These are phyloP conservation scores for Kalmanozyma brasiliensis DNA, from an alignment of 1,284 basidiomycete species.

Conservation along the genomic window DNA sequence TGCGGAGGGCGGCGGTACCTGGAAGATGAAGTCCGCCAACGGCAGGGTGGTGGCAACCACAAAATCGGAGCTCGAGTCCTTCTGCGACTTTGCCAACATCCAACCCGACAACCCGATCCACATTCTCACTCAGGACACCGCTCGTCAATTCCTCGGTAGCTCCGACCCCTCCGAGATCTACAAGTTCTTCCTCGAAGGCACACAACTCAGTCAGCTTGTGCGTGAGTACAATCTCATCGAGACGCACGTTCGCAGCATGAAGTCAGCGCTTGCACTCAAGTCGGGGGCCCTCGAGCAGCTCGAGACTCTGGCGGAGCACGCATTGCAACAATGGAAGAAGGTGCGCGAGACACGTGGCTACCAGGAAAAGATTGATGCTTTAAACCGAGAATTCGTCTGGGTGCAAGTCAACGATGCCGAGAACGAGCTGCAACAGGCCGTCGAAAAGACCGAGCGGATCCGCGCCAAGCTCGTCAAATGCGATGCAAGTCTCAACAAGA, in stretches of 20 bases:
- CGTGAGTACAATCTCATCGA: slow-evolving; percentile 85
- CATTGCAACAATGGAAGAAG: slow-evolving; percentile 75
- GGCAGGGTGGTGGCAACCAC: slow-evolving; percentile 80
- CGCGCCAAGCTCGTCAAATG: slow-evolving; percentile 38
- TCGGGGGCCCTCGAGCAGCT: slow-evolving; percentile 80
- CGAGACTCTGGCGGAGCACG: slow-evolving; percentile 74
- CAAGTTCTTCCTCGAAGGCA: slow-evolving; percentile 88
- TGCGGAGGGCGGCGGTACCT: slow-evolving; percentile 78
- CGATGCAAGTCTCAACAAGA: slow-evolving; percentile 33
- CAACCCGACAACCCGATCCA: slow-evolving; percentile 97
- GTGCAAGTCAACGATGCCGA: slow-evolving; percentile 81
- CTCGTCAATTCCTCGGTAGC: slow-evolving; percentile 85
- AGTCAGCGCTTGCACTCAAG: slow-evolving; percentile 58
- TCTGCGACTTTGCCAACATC: slow-evolving; percentile 94
- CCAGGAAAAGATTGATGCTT: slow-evolving; percentile 75
- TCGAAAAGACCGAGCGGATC: slow-evolving; percentile 39
- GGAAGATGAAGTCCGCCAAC: slow-evolving; percentile 81
- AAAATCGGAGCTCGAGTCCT: slow-evolving; percentile 83
- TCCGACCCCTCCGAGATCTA: slow-evolving; percentile 89
- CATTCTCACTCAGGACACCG: slow-evolving; percentile 73
- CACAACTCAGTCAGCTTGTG: slow-evolving; percentile 86
- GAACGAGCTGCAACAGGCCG: slow-evolving; percentile 58
- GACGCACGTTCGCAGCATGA: slow-evolving; percentile 55
- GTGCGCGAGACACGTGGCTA: slow-evolving; percentile 79
- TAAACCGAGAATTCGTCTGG: slow-evolving; percentile 89